Evolutionary conservation across 495 filamentous ascomycete species (phyloP).

Genomic region (Apodospora peruviana): DNA sequence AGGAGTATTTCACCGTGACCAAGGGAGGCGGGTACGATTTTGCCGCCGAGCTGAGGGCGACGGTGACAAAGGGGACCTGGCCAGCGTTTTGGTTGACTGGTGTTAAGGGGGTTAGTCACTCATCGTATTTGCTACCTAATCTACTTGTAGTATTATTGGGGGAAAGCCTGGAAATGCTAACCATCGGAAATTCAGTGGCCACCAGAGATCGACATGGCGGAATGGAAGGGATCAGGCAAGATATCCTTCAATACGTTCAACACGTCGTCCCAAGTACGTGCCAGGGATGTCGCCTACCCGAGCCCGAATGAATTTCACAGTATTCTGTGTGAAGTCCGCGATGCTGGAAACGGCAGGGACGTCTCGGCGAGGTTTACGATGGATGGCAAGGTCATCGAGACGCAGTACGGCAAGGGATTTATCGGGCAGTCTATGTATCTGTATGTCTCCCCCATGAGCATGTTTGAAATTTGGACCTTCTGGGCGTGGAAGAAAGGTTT

Average conservation of each 20-base stretch:
- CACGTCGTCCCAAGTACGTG: slow-evolving; percentile 41
- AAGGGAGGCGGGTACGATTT: slow-evolving; percentile 49
- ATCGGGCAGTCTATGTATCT: slow-evolving; percentile 44
- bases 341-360: slow-evolving; percentile 45
- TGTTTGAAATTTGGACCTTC: neutral
- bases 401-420: slow-evolving; percentile 47
- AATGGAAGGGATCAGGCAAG: slow-evolving; percentile 58
- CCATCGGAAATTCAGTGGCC: no score
- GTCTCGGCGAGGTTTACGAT: slow-evolving; percentile 49
- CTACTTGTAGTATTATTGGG: no score
- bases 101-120: slow-evolving; percentile 31
- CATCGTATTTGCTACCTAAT: no score
- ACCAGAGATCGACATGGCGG: slow-evolving; percentile 56
- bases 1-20: slow-evolving; percentile 41
- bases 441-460: slow-evolving; percentile 18
- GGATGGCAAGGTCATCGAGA: slow-evolving; percentile 43
- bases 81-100: slow-evolving; percentile 61
- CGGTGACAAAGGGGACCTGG: slow-evolving; percentile 50
- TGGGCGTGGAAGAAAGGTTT: neutral
- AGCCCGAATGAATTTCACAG: slow-evolving; percentile 43
- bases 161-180: no score
- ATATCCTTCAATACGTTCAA: slow-evolving; percentile 61
- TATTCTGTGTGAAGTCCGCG: slow-evolving; percentile 45
- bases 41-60: slow-evolving; percentile 45
- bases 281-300: slow-evolving; percentile 45